Evolutionary conservation across 2,329 filamentous ascomycete species (phyloP).

Genomic region (Sclerotinia subarctica): DNA sequence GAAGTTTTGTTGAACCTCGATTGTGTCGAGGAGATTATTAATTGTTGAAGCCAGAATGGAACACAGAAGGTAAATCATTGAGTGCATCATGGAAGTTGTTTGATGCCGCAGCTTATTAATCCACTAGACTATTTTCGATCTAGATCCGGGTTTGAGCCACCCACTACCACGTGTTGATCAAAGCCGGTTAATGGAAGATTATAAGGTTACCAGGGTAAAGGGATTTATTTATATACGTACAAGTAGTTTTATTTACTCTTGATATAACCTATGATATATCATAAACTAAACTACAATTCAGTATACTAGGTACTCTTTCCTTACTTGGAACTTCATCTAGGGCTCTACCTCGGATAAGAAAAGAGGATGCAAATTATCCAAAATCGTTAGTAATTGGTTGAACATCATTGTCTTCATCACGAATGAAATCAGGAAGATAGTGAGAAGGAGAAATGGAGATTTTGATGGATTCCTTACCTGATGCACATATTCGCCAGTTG

Average conservation of each 20-base stretch:
- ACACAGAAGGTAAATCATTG: slow-evolving; percentile 8
- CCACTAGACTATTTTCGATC: background rate
- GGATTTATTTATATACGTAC: too few relatives aligned
- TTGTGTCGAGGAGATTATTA: background rate
- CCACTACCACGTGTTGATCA: background rate
- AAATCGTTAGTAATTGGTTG: background rate
- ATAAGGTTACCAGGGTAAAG: too few relatives aligned
- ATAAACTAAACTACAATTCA: too few relatives aligned
- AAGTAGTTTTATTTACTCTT: too few relatives aligned
- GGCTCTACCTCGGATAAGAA: too few relatives aligned
- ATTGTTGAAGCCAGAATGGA: slow-evolving; percentile 8
- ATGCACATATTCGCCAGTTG: background rate
- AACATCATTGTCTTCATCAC: background rate
- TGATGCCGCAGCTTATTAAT: background rate
- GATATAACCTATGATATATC: too few relatives aligned
- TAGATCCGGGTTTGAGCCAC: background rate
- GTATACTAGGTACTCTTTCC: too few relatives aligned
- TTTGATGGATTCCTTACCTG: background rate
- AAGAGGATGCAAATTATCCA: background rate
- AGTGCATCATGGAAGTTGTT: background rate
- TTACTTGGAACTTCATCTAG: too few relatives aligned
- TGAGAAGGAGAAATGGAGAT: background rate
- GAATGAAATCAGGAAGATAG: background rate
- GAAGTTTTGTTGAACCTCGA: background rate
- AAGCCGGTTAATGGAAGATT: background rate